Evolutionary conservation across 2,329 filamentous ascomycete species (phyloP), one percentile per base, ranked within the genome.

Genomic region (Rhynchosporium agropyri): DNA sequence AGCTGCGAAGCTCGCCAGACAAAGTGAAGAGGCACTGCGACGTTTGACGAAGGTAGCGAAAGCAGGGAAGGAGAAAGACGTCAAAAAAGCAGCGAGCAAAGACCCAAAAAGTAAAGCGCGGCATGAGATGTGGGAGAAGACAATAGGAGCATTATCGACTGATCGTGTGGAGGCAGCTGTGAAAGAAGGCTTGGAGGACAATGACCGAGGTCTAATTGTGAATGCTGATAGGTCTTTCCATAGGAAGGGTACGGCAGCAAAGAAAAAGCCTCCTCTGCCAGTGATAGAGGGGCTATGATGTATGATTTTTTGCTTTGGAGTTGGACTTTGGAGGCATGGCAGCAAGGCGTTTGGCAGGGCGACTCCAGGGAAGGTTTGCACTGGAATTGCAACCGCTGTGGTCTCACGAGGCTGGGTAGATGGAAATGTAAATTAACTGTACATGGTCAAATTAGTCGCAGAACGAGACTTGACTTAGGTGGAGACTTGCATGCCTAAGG

Each of bases 201-300:
- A 84, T 83, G 85, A 88, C 63, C 81, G 85, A 68, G 87, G 84
- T 71, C 86, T 87, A 78, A 84, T 88, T 73, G 85, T 88, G 40
- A 86, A 88, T 66, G 79, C 83, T 2, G 82, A 84, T 31, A 77
- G 77, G 58, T 74, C 76, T 9, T 84, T 82, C 64, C 77, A 80
- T 49, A 81, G 85, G 46, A 83, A 83, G 65, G 69, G 71, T 13
- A 65, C 66, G 9, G 48, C 65, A 3, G 46, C 59, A 38, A 71
- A 69, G 57, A 71, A 66, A 43, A 71, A 65, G 53, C 50, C 55
- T 10, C 62, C 61, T 42, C 58, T 59, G 55, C 51, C 49, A 20
- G 29, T 55, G 28, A 29, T 61, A 26, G 51, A 61, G 20, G 49
- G 49, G 40, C 3, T 54, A 28, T 61, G 31, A 55, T 29, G n/a